Evolutionary conservation across 306 rosid genomes (phyloP), one percentile per base, ranked within the genome.

Genomic region (Arachis stenosperma): DNA sequence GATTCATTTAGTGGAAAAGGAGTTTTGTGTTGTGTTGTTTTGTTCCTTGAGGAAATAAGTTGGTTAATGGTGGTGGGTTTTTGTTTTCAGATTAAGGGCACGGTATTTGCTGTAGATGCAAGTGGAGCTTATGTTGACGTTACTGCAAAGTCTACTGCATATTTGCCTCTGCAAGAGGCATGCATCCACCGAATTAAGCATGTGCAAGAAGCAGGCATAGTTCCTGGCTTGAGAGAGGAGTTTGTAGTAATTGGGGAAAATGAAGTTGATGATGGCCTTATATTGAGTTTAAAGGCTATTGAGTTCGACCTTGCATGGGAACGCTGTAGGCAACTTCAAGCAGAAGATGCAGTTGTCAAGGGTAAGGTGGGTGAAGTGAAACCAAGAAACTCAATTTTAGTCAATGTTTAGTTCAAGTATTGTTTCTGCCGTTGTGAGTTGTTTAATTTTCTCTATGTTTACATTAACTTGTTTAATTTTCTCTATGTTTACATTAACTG

Each of bases 331-430:
- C 98, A 94, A 79, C 97, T 94, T 69, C 96, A 91, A 78, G 81
- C 96, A 33, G 99, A 91, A 93, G 99, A 94, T 87, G 92, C 84
- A 66, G 92, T 93, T 78, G 79, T 91, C 86, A 93, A 88, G 97
- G 96, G 97, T 84, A 93, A 89, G 96, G 98, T 91, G 70, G 69
- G 98, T 86, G 83, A 83, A 75, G 57, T 86, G 83, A 83, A 75
- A 53, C 67, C n/a, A 5, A 61, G 41, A 66, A 54, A 78, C 52
- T 63, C 52, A 48, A 53, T 41, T 3, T 66, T 8, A 0, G 69
- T 55, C 76, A 30, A n/a, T 51, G 50, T 69, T 68, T 77, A 40
- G 58, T 64, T 53, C 71, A 15, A 51, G 57, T 71, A 65, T 56
- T 61, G 41, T 67, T 53, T 71, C 65, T 42, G 29, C 29, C 15